These are phyloP conservation scores for Scalesia atractyloides DNA, from an alignment of 129 eudicot genomes.

Conservation along the genomic window DNA sequence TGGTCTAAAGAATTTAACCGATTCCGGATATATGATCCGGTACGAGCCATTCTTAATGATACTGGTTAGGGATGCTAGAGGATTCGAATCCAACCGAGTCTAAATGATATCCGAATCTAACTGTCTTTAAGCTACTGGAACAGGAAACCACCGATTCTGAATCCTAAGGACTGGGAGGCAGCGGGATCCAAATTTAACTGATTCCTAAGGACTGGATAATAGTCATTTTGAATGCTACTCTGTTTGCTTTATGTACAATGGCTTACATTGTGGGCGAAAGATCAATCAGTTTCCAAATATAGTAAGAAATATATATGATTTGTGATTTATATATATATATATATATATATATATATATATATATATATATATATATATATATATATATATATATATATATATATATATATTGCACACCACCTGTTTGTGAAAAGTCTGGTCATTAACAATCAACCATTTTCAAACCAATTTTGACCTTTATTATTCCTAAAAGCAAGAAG, in stretches of 20 bases:
- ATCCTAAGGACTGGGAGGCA: too few relatives aligned
- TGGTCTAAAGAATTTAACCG: too few relatives aligned
- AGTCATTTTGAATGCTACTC: too few relatives aligned
- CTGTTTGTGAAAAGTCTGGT: background rate
- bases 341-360: background rate
- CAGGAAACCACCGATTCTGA: too few relatives aligned
- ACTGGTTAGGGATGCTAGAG: too few relatives aligned
- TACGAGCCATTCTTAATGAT: too few relatives aligned
- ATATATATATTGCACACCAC: conserved; percentile 9
- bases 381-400: background rate
- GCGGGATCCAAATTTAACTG: background rate
- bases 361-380: background rate
- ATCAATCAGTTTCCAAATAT: conserved; percentile 9
- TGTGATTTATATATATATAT: background rate
- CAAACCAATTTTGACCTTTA: conserved; percentile 24
- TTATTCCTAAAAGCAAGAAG: conserved; percentile 26
- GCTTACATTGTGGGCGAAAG: background rate
- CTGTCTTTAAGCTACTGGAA: too few relatives aligned
- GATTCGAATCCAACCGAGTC: too few relatives aligned
- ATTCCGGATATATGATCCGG: too few relatives aligned
- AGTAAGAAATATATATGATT: background rate
- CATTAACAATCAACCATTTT: conserved; percentile 3
- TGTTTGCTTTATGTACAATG: too few relatives aligned
- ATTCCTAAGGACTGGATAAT: too few relatives aligned
- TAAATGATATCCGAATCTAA: too few relatives aligned